A percentile compares a stretch with the other conserved stretches of the same genome.
These are phyloP conservation scores for Suillus tomentosus DNA, from an alignment of 768 basidiomycete genomes.

Conservation along the genomic window DNA sequence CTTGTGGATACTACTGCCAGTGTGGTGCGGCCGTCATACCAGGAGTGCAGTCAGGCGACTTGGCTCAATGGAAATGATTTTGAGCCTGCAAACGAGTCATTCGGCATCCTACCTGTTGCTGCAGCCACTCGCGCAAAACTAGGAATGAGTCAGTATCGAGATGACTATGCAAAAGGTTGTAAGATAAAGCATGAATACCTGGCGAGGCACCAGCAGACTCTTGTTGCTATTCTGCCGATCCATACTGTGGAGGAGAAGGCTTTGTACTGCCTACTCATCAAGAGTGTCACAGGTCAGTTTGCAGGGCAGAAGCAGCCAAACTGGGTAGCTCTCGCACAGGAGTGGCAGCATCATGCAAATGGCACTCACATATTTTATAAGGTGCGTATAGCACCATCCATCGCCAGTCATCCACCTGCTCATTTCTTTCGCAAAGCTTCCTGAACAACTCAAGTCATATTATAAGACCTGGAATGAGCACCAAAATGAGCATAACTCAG, in stretches of 20 bases:
- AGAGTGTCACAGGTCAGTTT: background rate
- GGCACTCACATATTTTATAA: conserved; percentile 21
- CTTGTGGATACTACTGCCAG: background rate
- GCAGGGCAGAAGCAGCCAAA: conserved; percentile 13
- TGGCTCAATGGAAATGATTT: conserved; percentile 21
- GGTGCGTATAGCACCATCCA: too few relatives aligned
- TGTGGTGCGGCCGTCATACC: background rate
- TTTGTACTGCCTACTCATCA: conserved; percentile 21
- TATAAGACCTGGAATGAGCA: conserved; percentile 12
- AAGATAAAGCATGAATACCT: conserved; percentile 4
- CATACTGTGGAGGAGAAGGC: conserved; percentile 27
- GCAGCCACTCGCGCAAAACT: background rate
- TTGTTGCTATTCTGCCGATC: conserved; percentile 29
- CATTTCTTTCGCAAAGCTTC: background rate
- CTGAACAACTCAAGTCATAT: conserved; percentile 16
- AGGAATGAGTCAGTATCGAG: conserved; percentile 21
- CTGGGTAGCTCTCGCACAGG: conserved; percentile 15
- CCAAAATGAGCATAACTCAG: conserved; percentile 8
- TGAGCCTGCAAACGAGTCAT: conserved; percentile 12
- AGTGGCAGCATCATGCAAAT: conserved; percentile 16
- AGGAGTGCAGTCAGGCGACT: background rate
- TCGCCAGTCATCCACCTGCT: too few relatives aligned
- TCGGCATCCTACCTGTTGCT: conserved; percentile 13
- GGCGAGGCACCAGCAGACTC: conserved; percentile 13
- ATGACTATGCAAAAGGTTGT: conserved; percentile 7